A percentile compares a stretch with the other conserved stretches of the same genome.
Evolutionary conservation across 2,329 filamentous ascomycete genomes (phyloP).

Genomic region (Ascomycota sp.): DNA sequence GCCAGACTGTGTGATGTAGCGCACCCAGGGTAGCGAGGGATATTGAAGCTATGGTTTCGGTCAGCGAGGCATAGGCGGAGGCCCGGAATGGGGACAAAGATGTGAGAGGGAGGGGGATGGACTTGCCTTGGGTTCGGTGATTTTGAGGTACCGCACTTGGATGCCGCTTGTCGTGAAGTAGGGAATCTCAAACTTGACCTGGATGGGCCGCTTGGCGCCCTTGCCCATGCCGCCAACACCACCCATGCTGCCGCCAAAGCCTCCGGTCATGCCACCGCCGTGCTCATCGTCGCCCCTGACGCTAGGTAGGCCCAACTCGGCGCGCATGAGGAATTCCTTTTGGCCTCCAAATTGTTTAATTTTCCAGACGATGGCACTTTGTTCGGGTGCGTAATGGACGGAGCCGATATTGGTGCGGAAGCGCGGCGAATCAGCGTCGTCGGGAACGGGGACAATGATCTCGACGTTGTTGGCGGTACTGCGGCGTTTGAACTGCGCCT

Average conservation of each 20-base stretch:
- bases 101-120: neutral
- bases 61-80: neutral
- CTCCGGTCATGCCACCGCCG: constrained; percentile 91
- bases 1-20: constrained; percentile 94
- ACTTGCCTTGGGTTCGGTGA: constrained; percentile 91
- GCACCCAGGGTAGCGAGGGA: constrained; percentile 86
- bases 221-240: constrained; percentile 59
- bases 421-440: constrained; percentile 85
- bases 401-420: constrained; percentile 95
- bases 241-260: constrained; percentile 91
- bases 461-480: constrained; percentile 98
- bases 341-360: constrained; percentile 98
- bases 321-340: constrained; percentile 97
- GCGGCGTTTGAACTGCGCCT: constrained; percentile 91
- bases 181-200: constrained; percentile 99
- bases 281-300: constrained; percentile 90
- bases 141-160: constrained; percentile 94
- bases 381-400: constrained; percentile 92
- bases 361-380: constrained; percentile 97
- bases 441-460: constrained; percentile 87
- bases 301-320: constrained; percentile 79
- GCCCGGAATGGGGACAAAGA: too few species aligned
- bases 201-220: constrained; percentile 78
- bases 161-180: constrained; percentile 99
- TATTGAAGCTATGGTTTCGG: constrained; percentile 61